Base-by-base conservation (phyloP, 441 rosid genomes). In the Jatropha multifida region DNA sequence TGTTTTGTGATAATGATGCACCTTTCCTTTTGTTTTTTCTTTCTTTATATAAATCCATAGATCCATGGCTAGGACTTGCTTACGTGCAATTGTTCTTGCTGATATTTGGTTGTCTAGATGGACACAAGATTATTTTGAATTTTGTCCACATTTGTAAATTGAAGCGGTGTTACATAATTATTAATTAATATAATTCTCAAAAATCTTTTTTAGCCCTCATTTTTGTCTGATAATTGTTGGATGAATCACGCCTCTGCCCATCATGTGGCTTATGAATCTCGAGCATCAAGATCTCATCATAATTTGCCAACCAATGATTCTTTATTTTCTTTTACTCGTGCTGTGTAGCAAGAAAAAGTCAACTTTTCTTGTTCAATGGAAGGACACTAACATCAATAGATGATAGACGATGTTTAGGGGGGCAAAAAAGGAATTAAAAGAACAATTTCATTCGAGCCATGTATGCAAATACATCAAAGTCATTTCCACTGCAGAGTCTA, bases 71-170 rank as follows among this genome's bases (percentile, higher is more conserved):
- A 38, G 69, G 23, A 32, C 49, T 66, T n/a, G 37, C 49, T 66
- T n/a, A 20, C 61, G 71, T 68, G 48, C 18, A 38, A 64, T 68
- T 66, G 55, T 52, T 56, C 76, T 83, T 70, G 65, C 41, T 69
- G 23, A 20, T 8, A 4, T 68, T 61, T 27, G 65, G 27, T 13
- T 10, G 7, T 65, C 32, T 3, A 26, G 65, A 23, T 41, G 76
- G 10, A 62, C 63, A 14, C n/a, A 32, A 52, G 17, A 32, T 32
- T 44, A 23, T 41, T 40, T 41, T 61, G 65, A 32, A 3, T 26
- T 56, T 46, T 75, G 58, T 18, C 65, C 71, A 75, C 32, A 17
- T 61, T 61, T 85, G 85, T 81, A 83, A 65, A 83, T 78, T 68
- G 41, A 73, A 56, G 52, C 20, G 32, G 17, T 18, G 27, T 74